Conservation (phyloP, 164 flowering plant genomes). For the Euptelea pleiosperma region DNA sequence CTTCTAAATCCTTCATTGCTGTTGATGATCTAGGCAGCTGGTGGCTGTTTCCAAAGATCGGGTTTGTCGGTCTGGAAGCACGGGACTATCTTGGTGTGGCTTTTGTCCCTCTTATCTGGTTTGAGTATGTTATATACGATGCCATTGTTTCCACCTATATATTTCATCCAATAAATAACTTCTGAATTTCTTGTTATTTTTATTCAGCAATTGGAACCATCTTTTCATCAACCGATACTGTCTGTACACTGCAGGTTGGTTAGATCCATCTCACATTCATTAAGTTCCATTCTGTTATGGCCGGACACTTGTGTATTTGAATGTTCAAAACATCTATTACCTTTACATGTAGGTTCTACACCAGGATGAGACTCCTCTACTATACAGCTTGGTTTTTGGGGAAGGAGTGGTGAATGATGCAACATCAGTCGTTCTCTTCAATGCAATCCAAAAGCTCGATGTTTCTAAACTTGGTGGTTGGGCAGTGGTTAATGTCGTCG, state of each 20-base stretch:
- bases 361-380: conserved; percentile 90
- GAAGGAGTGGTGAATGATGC: conserved; percentile 99
- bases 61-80: conserved; percentile 47
- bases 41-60: conserved; percentile 74
- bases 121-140: conserved; percentile 3
- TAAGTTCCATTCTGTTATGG: too few relatives aligned
- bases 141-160: neutral
- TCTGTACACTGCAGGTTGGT: conserved; percentile 89
- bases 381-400: conserved; percentile 96
- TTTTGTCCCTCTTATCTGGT: conserved; percentile 1
- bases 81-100: conserved; percentile 69
- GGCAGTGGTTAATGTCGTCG: conserved; percentile 37
- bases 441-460: conserved; percentile 75
- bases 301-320: neutral
- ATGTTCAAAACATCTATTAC: neutral
- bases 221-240: conserved; percentile 94
- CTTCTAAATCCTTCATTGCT: conserved; percentile 13
- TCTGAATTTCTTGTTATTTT: conserved; percentile 11
- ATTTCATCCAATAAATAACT: neutral
- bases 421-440: conserved; percentile 88
- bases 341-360: conserved; percentile 57
- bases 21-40: conserved; percentile 51
- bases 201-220: conserved; percentile 76
- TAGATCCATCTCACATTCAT: neutral
- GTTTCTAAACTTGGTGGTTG: conserved; percentile 37